phyloP scores from a whole-genome alignment of 2,329 filamentous ascomycete species.

The Piedraia hortae region DNA sequence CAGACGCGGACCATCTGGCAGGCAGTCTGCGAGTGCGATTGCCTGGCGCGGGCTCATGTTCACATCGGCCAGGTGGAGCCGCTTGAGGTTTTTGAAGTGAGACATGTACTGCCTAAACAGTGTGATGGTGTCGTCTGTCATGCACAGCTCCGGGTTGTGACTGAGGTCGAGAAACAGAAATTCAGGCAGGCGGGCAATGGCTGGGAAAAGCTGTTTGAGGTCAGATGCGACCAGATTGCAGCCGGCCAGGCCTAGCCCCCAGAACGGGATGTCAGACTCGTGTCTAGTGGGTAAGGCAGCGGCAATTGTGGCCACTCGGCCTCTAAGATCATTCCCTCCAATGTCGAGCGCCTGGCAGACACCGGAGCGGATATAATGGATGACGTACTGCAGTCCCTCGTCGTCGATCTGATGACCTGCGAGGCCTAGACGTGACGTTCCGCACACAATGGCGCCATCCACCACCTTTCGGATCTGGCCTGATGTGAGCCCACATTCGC shows the following conservation, averaged over 20 bases:
- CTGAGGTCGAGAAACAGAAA: constrained; percentile 81
- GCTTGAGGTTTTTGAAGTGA: constrained; percentile 46
- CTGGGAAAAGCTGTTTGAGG: constrained; percentile 48
- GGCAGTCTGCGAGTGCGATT: constrained; percentile 68
- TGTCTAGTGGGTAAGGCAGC: constrained; percentile 20
- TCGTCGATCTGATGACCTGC: constrained; percentile 55
- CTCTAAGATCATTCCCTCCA: constrained; percentile 47
- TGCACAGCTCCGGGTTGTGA: constrained; percentile 51
- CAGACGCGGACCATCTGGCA: constrained; percentile 56
- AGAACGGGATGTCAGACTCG: constrained; percentile 32
- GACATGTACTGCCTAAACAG: constrained; percentile 64
- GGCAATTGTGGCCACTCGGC: constrained; percentile 19
- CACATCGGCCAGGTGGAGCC: constrained; percentile 67
- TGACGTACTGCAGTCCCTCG: constrained; percentile 47
- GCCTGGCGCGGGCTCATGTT: constrained; percentile 63
- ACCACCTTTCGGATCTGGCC: constrained; percentile 48
- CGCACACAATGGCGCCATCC: constrained; percentile 56
- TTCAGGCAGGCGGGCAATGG: constrained; percentile 37
- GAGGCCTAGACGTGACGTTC: constrained; percentile 51
- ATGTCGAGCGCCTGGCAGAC: constrained; percentile 72
- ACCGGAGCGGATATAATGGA: constrained; percentile 45
- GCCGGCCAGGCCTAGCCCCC: constrained; percentile 62
- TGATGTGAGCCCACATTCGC: constrained; percentile 46
- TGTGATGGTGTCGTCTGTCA: constrained; percentile 16
- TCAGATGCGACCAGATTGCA: constrained; percentile 52